Evolutionary conservation across 495 filamentous ascomycete genomes (phyloP).

Genomic region (Penicillium antarcticum): DNA sequence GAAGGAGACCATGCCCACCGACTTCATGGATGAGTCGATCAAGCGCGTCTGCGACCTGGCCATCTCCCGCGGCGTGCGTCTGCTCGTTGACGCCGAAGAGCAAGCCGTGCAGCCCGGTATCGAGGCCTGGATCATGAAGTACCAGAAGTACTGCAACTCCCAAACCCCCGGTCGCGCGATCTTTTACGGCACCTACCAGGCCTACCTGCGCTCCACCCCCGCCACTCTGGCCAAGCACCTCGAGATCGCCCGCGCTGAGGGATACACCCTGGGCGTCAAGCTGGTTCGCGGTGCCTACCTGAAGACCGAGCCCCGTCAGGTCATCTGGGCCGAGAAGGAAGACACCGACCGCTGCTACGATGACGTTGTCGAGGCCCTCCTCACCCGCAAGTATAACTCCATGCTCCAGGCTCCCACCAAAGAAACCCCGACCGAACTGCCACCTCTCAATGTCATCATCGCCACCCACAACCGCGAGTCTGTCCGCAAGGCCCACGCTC

Average conservation of each 20-base stretch:
- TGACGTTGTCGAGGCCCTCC: slow-evolving; percentile 53
- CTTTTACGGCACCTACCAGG: slow-evolving; percentile 77
- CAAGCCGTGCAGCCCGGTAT: slow-evolving; percentile 76
- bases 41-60: slow-evolving; percentile 75
- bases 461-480: slow-evolving; percentile 92
- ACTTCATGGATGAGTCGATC: slow-evolving; percentile 65
- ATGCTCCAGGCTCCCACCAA: slow-evolving; percentile 41
- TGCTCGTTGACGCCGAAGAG: slow-evolving; percentile 93
- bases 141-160: slow-evolving; percentile 77
- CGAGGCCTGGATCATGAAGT: slow-evolving; percentile 76
- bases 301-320: slow-evolving; percentile 68
- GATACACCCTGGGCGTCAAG: slow-evolving; percentile 83
- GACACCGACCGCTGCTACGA: slow-evolving; percentile 74
- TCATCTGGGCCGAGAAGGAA: slow-evolving; percentile 78
- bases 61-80: slow-evolving; percentile 59
- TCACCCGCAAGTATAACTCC: slow-evolving; percentile 52
- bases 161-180: slow-evolving; percentile 55
- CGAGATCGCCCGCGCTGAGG: slow-evolving; percentile 57
- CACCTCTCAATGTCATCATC: slow-evolving; percentile 67
- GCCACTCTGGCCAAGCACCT: slow-evolving; percentile 64
- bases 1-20: slow-evolving; percentile 53
- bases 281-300: slow-evolving; percentile 92
- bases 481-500: slow-evolving; percentile 63
- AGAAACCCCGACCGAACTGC: slow-evolving; percentile 45
- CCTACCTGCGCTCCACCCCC: slow-evolving; percentile 74